Evolutionary conservation across 139 green algal species (phyloP).

Genomic region (Asterochloris sp.): DNA sequence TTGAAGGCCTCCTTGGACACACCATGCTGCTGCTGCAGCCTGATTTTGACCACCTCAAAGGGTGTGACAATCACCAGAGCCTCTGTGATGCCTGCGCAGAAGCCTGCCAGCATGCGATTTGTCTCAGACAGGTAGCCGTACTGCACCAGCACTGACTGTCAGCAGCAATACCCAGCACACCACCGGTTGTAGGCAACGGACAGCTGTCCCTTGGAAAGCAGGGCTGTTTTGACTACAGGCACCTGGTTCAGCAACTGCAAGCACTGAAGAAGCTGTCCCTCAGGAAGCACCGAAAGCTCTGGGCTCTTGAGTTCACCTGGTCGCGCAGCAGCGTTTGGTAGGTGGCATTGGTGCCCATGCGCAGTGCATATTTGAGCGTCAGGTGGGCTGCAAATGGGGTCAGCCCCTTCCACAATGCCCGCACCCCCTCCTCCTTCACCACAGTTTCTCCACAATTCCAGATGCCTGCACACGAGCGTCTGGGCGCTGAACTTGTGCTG

Average conservation of each 20-base stretch:
- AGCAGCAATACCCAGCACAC: background rate
- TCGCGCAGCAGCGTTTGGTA: slow-evolving; percentile 79
- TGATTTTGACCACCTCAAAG: slow-evolving; percentile 96
- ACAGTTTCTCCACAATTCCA: slow-evolving; percentile 71
- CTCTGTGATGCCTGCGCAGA: slow-evolving; percentile 82
- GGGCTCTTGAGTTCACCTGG: slow-evolving; percentile 40
- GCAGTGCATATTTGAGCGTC: slow-evolving; percentile 93
- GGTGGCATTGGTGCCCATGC: slow-evolving; percentile 89
- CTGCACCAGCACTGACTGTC: slow-evolving; percentile 15
- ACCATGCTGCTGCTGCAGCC: slow-evolving; percentile 90
- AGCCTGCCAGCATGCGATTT: slow-evolving; percentile 68
- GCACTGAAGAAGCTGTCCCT: background rate
- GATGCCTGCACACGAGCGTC: slow-evolving; percentile 57
- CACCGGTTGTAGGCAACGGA: background rate
- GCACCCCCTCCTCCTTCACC: slow-evolving; percentile 73
- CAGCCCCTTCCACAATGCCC: slow-evolving; percentile 90
- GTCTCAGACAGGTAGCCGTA: slow-evolving; percentile 56
- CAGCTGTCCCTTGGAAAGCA: background rate
- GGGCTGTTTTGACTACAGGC: background rate
- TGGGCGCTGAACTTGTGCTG: background rate
- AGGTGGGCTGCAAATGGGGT: slow-evolving; percentile 94
- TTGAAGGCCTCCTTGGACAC: slow-evolving; percentile 66
- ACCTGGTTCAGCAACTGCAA: background rate
- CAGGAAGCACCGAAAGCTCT: background rate
- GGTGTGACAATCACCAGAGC: slow-evolving; percentile 93